Base-by-base conservation (phyloP, 75 land plant genomes). In the Sequoiadendron giganteum region DNA sequence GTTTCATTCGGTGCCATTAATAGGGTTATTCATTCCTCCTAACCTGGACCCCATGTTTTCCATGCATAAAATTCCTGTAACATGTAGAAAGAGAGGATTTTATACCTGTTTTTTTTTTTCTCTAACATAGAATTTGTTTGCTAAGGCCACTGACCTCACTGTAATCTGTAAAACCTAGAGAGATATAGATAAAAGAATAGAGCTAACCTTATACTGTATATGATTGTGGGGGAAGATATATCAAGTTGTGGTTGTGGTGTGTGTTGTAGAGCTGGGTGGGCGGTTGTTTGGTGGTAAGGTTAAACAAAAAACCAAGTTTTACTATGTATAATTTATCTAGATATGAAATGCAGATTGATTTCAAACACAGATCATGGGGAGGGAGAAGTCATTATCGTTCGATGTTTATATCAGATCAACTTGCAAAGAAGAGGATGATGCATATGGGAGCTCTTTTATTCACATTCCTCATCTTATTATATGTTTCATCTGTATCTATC, bases 11-110 rank as follows among this genome's bases (percentile, higher is more conserved):
- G 72, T 82, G 32, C 88, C 87, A 16, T 87, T 84, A 7, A 52
- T 88, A 40, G 92, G 88, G n/a, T 92, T 92, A 73, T 90, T 92
- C 72, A 87, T 73, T 58, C 90, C 92, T 79, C 93, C 93, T 2
- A 92, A 92, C 40, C 86, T 92, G 86, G 93, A 92, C 30, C 82
- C 89, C 56, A 88, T 92, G 13, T 90, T 92, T 21, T 54, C 86
- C 32, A 45, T 56, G 65, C 86, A 45, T 16, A 85, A 85, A 56
- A 85, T 85, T 36, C 49, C 86, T 34, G 86, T 85, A 56, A 85
- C 58, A 56, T 85, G 65, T 85, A 85, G 48, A 19, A 34, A 40
- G 25, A 1, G 19, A 19, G 3, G 5, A 18, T 38, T 81, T 39
- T 43, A 13, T 43, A 3, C 45, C 28, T 28, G 8, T 32, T 73